Evolutionary conservation across 2,329 filamentous ascomycete genomes (phyloP).

Genomic region (Erysiphe pulchra): DNA sequence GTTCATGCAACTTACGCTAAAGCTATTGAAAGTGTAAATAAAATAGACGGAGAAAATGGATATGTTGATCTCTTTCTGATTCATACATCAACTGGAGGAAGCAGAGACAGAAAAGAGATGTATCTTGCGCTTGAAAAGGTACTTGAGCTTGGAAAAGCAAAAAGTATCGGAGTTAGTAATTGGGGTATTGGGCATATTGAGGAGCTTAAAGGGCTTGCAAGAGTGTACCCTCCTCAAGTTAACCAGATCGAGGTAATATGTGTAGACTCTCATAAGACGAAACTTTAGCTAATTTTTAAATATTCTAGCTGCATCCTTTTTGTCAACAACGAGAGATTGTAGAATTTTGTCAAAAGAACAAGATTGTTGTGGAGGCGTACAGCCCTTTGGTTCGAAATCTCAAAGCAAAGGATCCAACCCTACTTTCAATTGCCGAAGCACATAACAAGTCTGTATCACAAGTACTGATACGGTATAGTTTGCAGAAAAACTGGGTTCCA

Average conservation of each 20-base stretch:
- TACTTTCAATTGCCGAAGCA: constrained; percentile 29
- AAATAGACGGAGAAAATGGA: constrained; percentile 27
- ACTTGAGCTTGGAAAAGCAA: constrained; percentile 30
- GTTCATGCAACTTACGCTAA: constrained; percentile 32
- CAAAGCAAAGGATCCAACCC: constrained; percentile 31
- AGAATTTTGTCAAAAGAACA: constrained; percentile 20
- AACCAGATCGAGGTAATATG: constrained; percentile 43
- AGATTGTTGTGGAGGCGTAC: constrained; percentile 27
- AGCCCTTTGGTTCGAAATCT: constrained; percentile 30
- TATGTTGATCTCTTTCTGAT: constrained; percentile 51
- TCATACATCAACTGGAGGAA: constrained; percentile 32
- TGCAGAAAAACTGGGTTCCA: constrained; percentile 45
- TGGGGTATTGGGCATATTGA: constrained; percentile 42
- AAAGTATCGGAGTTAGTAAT: constrained; percentile 48
- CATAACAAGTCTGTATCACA: constrained; percentile 35
- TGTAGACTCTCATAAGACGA: background rate
- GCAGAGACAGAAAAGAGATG: constrained; percentile 28
- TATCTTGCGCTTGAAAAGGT: constrained; percentile 41
- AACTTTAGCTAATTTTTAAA: constrained; percentile 9
- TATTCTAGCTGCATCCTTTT: constrained; percentile 43
- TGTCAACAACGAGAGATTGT: constrained; percentile 31
- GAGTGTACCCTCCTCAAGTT: constrained; percentile 40
- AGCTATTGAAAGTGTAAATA: constrained; percentile 33
- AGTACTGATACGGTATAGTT: constrained; percentile 38
- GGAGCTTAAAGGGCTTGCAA: constrained; percentile 39